These are phyloP conservation scores for Aechmea fasciata DNA, from an alignment of 176 grass and related monocot genomes.

Conservation along the genomic window DNA sequence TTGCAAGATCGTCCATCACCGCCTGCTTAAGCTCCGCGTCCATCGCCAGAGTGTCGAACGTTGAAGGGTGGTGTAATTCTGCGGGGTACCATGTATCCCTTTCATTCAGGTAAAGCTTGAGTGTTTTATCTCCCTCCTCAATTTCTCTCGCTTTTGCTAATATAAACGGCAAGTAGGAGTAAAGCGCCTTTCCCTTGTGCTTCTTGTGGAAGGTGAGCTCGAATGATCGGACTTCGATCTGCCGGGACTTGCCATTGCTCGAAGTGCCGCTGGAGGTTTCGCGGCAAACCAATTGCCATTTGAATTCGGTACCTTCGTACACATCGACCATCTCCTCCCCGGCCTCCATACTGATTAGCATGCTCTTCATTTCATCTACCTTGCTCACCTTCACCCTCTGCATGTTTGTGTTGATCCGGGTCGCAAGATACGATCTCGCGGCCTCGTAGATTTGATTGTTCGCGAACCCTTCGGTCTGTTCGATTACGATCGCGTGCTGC, in stretches of 20 bases:
- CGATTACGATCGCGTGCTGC: conserved; percentile 59
- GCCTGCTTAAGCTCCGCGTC: conserved; percentile 39
- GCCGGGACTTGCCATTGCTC: conserved; percentile 10
- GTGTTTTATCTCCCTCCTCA: conserved; percentile 51
- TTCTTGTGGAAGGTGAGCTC: conserved; percentile 77
- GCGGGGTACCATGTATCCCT: conserved; percentile 51
- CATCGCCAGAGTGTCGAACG: conserved; percentile 76
- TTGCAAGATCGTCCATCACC: conserved; percentile 66
- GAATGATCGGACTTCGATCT: conserved; percentile 41
- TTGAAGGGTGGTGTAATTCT: conserved; percentile 73
- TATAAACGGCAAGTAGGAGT: conserved; percentile 62
- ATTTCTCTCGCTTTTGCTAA: conserved; percentile 44
- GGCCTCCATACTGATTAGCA: conserved; percentile 58
- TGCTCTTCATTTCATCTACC: conserved; percentile 48
- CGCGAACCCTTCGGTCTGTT: conserved; percentile 51
- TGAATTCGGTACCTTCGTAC: conserved; percentile 65
- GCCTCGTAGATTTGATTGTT: conserved; percentile 77
- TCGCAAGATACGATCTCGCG: conserved; percentile 49
- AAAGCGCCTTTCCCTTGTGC: conserved; percentile 55
- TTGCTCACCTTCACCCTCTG: conserved; percentile 55
- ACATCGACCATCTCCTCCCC: conserved; percentile 79
- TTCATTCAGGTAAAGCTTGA: conserved; percentile 87
- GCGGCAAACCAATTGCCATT: conserved; percentile 50
- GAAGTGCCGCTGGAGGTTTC: conserved; percentile 17
- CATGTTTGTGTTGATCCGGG: conserved; percentile 65